Percentiles rank a stretch among this genome's conserved stretches.
These are phyloP conservation scores for Penicillium sp. DNA, from an alignment of 2,329 filamentous ascomycete species.

Conservation along the genomic window DNA sequence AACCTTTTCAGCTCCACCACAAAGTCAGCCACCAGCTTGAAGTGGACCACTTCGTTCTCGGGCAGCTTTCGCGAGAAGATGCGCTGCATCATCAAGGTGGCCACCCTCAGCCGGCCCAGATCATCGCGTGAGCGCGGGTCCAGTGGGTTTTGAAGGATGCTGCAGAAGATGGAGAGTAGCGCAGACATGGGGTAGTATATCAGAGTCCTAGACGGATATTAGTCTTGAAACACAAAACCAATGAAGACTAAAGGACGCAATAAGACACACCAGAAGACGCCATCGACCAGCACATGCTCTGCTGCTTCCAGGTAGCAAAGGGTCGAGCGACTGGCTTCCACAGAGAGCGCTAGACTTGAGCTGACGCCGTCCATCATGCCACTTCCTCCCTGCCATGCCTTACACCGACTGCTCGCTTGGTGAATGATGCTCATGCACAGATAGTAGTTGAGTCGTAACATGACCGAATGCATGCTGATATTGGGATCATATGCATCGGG, in stretches of 20 bases:
- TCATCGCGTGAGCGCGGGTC: conserved; percentile 45
- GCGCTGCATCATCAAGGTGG: conserved; percentile 44
- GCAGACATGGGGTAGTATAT: conserved; percentile 56
- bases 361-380: conserved; percentile 46
- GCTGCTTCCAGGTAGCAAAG: conserved; percentile 47
- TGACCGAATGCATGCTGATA: conserved; percentile 47
- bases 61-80: conserved; percentile 28
- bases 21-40: conserved; percentile 44
- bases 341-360: conserved; percentile 51
- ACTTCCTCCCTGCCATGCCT: conserved; percentile 36
- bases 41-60: conserved; percentile 39
- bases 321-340: conserved; percentile 55
- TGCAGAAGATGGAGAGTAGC: conserved; percentile 53
- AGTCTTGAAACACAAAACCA: neutral
- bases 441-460: conserved; percentile 54
- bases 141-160: conserved; percentile 49
- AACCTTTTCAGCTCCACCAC: conserved; percentile 45
- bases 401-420: conserved; percentile 51
- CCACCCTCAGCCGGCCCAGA: conserved; percentile 44
- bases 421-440: conserved; percentile 55
- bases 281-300: conserved; percentile 42
- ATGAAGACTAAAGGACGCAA: neutral
- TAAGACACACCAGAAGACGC: conserved; percentile 49
- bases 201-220: conserved; percentile 42
- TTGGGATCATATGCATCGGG: conserved; percentile 30